Base-by-base conservation (phyloP, 805 yeast genomes). In the Sungouiozyma ichnusensis region DNA sequence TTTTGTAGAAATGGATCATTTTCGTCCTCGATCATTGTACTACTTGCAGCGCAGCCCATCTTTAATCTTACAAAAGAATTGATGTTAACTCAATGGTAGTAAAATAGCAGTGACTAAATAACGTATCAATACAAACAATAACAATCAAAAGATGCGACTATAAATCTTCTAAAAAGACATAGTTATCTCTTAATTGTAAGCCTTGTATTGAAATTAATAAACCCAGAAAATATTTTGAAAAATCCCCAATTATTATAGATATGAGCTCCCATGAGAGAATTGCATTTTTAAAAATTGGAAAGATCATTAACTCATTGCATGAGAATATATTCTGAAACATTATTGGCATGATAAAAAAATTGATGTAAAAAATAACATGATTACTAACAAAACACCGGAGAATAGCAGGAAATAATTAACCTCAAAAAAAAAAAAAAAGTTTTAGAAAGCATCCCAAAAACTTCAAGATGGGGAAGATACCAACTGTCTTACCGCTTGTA, bases 21-120 rank as follows among this genome's bases (percentile, higher is more conserved):
- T 36, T 69, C 79, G 27, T 66, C 67, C 15, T 55, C 60, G 11
- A 41, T 29, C 5, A 36, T 41, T 37, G 48, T 46, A 7, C 71
- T 65, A 59, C 88, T 81, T 14, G 78, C 73, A 16, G 71, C 53
- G 54, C 94, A 83, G 14, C 94, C 94, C 94, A 83, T 82, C 11
- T 17, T 33, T 5, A n/a, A n/a, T 33, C 17, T 24, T 24, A 24
- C 29, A 24, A 24, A 11, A 24, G 9, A 24, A 24, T 7, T 24
- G 29, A n/a, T n/a, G n/a, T n/a, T n/a, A 24, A 24, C 29, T 11
- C 6, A 24, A 24, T 24, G 29, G 29, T 24, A 6, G 11, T 6
- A 11, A 24, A 7, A 24, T 24, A 11, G 29, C 11, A 24, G 29
- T n/a, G n/a, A n/a, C n/a, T n/a, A n/a, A n/a, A n/a, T n/a, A n/a